Evolutionary conservation across 805 yeast genomes (phyloP), one percentile per base, ranked within the genome.

Genomic region (Yamadazyma scolyti): DNA sequence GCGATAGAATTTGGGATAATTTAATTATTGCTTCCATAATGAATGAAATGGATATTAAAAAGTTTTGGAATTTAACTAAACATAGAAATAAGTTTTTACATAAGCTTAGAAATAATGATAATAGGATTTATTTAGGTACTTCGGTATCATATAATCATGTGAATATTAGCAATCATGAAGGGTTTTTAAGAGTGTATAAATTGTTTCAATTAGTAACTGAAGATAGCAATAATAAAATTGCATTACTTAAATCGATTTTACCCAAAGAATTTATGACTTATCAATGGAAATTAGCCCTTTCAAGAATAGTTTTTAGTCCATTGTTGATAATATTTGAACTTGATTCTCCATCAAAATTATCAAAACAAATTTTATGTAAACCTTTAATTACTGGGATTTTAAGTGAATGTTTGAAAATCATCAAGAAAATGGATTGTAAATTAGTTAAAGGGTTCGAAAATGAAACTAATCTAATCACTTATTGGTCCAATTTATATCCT

Each of bases 241-340:
- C 68, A 27, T 69, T 73, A 28, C 63, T 75, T 42, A 73, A 73
- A 46, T 61, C 76, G 33, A 57, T 65, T 35, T 63, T 70, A 42
- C 64, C 77, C 27, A 58, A 69, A 33, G 86, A 77, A 40, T 82
- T 76, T 46, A 61, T 75, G 55, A 73, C 79, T 9, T 80, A 80
- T 46, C 93, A 87, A 56, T 88, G 96, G 96, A 79, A 81, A 51
- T 68, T 84, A 34, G 89, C 94, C 1, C 68, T 87, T 33, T 86
- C 95, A 6, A 71, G 76, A 34, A 75, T 87, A 24, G 80, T 88
- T 14, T 76, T 88, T 50, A 84, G 82, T 53, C 87, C 95, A 4
- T 61, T 88, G 25, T 65, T 86, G 20, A 70, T 88, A 15, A 48
- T 85, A 8, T 78, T 89, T 47, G 96, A 87, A 56, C 72, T 75